Percentiles rank a stretch among this genome's conserved stretches.
Evolutionary conservation across 345 rosid genomes (phyloP).

Genomic region (Populus tremula): DNA sequence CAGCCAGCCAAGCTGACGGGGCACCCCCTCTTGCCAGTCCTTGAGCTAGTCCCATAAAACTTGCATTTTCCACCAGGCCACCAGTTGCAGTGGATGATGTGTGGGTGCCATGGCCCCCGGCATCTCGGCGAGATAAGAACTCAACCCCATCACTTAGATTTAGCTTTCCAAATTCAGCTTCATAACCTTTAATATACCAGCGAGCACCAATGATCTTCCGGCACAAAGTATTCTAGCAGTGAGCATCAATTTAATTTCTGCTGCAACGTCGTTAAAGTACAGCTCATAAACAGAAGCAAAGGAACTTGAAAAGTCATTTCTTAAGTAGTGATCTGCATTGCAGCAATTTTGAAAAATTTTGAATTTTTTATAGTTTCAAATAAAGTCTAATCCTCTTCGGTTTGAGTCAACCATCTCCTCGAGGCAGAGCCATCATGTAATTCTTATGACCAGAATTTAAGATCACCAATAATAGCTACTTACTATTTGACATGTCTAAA

Average conservation of each 20-base stretch:
- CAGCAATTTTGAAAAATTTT: too few species aligned
- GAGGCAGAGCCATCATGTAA: background rate
- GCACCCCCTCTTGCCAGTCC: slow-evolving; percentile 43
- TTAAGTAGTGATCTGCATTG: too few species aligned
- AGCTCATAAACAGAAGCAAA: slow-evolving; percentile 21
- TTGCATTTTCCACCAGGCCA: slow-evolving; percentile 28
- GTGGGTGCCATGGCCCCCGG: slow-evolving; percentile 17
- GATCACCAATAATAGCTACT: background rate
- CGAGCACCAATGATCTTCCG: slow-evolving; percentile 35
- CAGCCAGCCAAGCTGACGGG: slow-evolving; percentile 42
- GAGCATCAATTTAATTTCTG: background rate
- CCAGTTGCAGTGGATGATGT: slow-evolving; percentile 29
- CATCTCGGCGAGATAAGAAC: slow-evolving; percentile 30
- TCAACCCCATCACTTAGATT: slow-evolving; percentile 4
- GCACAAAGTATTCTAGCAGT: slow-evolving; percentile 12
- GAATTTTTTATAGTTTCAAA: too few species aligned
- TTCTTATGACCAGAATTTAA: background rate
- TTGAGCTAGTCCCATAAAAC: slow-evolving; percentile 30
- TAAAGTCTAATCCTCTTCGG: background rate
- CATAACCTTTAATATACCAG: slow-evolving; percentile 29
- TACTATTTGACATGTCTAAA: background rate
- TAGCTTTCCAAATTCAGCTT: slow-evolving; percentile 16
- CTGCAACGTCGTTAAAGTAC: background rate
- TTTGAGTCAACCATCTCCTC: background rate
- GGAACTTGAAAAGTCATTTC: background rate